phyloP scores from a whole-genome alignment of 1,284 basidiomycete species.

The Athelia psychrophila region DNA sequence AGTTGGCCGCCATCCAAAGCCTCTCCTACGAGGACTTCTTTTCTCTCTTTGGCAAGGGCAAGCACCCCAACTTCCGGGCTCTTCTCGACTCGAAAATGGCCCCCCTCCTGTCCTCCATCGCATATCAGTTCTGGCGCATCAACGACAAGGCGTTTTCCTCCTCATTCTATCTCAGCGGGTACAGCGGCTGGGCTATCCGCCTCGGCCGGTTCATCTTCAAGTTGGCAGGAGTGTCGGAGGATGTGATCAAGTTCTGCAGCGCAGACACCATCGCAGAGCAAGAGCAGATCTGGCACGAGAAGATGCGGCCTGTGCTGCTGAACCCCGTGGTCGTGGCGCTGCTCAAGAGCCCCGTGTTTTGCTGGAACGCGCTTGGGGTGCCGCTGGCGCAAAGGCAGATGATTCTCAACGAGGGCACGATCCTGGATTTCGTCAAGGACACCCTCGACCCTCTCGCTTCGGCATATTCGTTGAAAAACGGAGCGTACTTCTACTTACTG shows the following conservation, averaged over 20 bases:
- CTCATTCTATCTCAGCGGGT: slow-evolving; percentile 75
- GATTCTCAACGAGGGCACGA: slow-evolving; percentile 62
- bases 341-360: slow-evolving; percentile 64
- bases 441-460: slow-evolving; percentile 65
- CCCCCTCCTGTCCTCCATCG: slow-evolving; percentile 71
- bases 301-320: slow-evolving; percentile 63
- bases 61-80: slow-evolving; percentile 58
- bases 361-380: slow-evolving; percentile 84
- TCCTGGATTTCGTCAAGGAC: slow-evolving; percentile 57
- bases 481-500: slow-evolving; percentile 70
- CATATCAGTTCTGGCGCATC: slow-evolving; percentile 77
- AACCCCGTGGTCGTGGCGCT: slow-evolving; percentile 65
- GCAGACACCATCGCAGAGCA: slow-evolving; percentile 61
- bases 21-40: slow-evolving; percentile 73
- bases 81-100: slow-evolving; percentile 69
- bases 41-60: slow-evolving; percentile 70
- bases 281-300: slow-evolving; percentile 60
- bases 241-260: slow-evolving; percentile 57
- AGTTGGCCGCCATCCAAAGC: slow-evolving; percentile 66
- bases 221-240: slow-evolving; percentile 55
- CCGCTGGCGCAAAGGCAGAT: slow-evolving; percentile 75
- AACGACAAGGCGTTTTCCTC: slow-evolving; percentile 63
- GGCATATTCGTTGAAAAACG: slow-evolving; percentile 48
- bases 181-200: slow-evolving; percentile 71
- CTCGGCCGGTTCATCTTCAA: slow-evolving; percentile 62